A percentile compares a stretch with the other conserved stretches of the same genome.
Evolutionary conservation across 2,329 filamentous ascomycete genomes (phyloP).

Genomic region (Tolypocladium ovalisporum): DNA sequence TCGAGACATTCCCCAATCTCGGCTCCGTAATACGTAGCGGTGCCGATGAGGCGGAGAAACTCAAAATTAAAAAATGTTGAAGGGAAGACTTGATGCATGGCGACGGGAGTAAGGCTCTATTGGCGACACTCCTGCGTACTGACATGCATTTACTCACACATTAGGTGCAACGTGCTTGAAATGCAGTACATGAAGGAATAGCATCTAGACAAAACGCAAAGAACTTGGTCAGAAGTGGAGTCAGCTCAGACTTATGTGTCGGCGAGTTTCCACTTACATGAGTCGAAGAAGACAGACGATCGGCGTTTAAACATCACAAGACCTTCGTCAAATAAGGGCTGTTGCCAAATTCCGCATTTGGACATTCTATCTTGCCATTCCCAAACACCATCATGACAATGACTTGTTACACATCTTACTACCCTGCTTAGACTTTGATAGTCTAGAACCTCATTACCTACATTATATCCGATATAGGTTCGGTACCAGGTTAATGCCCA

Average conservation of each 20-base stretch:
- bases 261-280: neutral
- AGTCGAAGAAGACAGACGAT: neutral
- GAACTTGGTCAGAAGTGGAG: neutral
- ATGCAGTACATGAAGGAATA: neutral
- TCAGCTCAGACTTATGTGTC: neutral
- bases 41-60: slow-evolving; percentile 26
- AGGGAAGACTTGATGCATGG: slow-evolving; percentile 19
- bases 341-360: neutral
- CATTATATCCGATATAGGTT: neutral
- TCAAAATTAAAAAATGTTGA: slow-evolving; percentile 32
- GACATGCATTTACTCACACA: neutral
- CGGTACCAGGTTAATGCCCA: neutral
- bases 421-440: neutral
- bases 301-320: neutral
- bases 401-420: neutral
- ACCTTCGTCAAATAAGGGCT: neutral
- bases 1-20: slow-evolving; percentile 29
- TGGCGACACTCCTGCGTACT: slow-evolving; percentile 5
- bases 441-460: too few species aligned
- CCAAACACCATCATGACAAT: neutral
- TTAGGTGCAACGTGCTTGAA: neutral
- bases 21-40: slow-evolving; percentile 20
- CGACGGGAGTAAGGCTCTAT: slow-evolving; percentile 4
- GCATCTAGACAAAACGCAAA: neutral
- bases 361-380: neutral